Base-by-base conservation (phyloP, 2,329 filamentous ascomycete species). In the Phialophora macrospora region DNA sequence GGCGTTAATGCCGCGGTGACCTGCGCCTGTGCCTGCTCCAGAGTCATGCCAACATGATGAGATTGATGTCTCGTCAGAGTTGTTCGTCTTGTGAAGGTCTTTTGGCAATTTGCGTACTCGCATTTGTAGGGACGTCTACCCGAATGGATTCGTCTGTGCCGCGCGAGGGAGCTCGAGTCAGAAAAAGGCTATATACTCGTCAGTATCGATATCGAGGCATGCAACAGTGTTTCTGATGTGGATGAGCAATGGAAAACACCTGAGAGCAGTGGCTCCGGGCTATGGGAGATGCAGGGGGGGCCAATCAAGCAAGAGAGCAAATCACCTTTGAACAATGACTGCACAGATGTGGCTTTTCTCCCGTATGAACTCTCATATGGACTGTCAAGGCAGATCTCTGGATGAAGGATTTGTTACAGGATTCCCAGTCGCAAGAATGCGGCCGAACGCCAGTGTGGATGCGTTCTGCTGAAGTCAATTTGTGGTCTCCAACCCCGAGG, bases 311-410 rank as follows among this genome's bases (percentile, higher is more conserved):
- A 46, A 58, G 34, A 22, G 12, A 51, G 28, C 51, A 60, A 61
- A 85, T 74, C 83, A 97, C 93, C 89, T 98, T 98, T 77, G 92
- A 92, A 77, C 95, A 98, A 69, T 91, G 88, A 79, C 97, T 95
- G 76, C 95, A 99, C 88, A 95, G 94, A 74, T 99, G 95, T 58
- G 95, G 95, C 80, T 99, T 99, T 81, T 98, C 95, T 70, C 95
- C 95, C 1, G 95, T 98, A 78, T 99, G 95, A 22, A 97, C 93
- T 72, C 95, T 90, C 75, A 91, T 89, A 78, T 98, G 95, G 7
- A 99, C 95, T 0, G 95, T 99, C 77, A 99, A 81, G 24, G 95
- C 95, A 30, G 93, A 97, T 63, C 95, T 87, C 78, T 99, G 95
- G 72, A 99, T 99, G 77, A 99, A 99, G 75, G 94, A 91, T 80